Base-by-base conservation (phyloP, 352 stramenopile species). In the Phytophthora ramorum region DNA sequence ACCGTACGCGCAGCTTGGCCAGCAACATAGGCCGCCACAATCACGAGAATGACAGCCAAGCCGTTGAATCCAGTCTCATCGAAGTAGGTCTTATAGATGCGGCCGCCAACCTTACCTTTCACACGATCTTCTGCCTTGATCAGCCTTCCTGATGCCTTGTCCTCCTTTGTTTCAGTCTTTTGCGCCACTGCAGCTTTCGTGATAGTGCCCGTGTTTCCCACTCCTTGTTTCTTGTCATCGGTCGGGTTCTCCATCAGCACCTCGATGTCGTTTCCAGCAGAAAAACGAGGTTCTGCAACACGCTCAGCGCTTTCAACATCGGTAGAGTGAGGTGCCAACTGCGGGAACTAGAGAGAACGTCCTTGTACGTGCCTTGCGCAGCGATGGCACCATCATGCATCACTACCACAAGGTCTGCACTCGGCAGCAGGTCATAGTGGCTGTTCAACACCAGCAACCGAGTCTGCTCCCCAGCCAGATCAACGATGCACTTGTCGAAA, bases 401-500 rank as follows among this genome's bases (percentile, higher is more conserved):
- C 14, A 93, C 74, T 4, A 93, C 10, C 16, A 96, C 69, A 1
- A 58, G 37, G 43, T 90, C 78, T 10, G 78, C 77, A 20, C 67
- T 88, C 38, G 78, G 41, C 24, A 87, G 86, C 49, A 98, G 68
- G 67, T 97, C 92, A 58, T 98, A 95, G 41, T 98, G 72, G 41
- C 87, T 85, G 72, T 98, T 98, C 0, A 97, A 96, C 8, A 98
- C 95, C 7, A 98, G 75, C 45, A 99, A 58, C 2, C 97, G 82
- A 19, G 87, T 96, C 56, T 86, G 85, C 30, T 35, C 58, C 14
- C 78, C 37, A 6, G 76, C 72, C 8, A 98, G 59, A 13, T 52
- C 67, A 32, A 74, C 51, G 28, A 99, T 90, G 51, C 91, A 97
- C 16, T 98, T 63, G 7, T 90, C 60, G 63, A 99, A 99, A 30